These are phyloP conservation scores for Thozetella sp. DNA, from an alignment of 495 filamentous ascomycete genomes.

Conservation along the genomic window DNA sequence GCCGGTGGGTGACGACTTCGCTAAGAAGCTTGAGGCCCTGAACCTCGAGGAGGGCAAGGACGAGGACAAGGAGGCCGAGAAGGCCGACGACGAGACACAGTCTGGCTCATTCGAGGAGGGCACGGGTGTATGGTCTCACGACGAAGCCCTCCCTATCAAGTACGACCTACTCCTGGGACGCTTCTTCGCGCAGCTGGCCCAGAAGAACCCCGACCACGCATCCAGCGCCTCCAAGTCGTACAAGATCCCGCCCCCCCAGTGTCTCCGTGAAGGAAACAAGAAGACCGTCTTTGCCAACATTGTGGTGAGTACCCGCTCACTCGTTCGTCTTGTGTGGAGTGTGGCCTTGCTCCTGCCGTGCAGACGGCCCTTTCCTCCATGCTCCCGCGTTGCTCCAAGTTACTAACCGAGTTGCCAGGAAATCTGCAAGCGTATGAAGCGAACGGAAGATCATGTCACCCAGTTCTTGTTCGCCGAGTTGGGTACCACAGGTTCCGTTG, in stretches of 20 bases:
- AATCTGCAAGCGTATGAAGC: constrained; percentile 80
- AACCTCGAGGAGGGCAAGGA: constrained; percentile 83
- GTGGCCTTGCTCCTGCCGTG: not conserved
- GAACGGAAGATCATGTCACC: constrained; percentile 94
- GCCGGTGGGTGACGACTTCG: constrained; percentile 65
- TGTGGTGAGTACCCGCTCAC: constrained; percentile 6
- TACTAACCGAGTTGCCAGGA: constrained; percentile 12
- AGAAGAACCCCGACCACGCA: constrained; percentile 92
- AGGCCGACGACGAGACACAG: constrained; percentile 43
- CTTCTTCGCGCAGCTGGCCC: constrained; percentile 90
- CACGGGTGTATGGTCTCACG: constrained; percentile 91
- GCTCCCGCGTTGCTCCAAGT: not conserved
- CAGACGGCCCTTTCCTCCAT: too few relatives aligned
- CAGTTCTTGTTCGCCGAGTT: constrained; percentile 97
- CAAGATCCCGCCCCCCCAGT: constrained; percentile 99
- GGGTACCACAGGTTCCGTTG: constrained; percentile 92
- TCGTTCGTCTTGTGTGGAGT: not conserved
- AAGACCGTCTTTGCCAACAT: constrained; percentile 99
- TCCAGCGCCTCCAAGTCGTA: constrained; percentile 88
- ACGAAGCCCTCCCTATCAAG: constrained; percentile 71
- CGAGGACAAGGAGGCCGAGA: constrained; percentile 47
- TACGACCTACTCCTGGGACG: constrained; percentile 84
- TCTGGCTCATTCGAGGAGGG: constrained; percentile 83
- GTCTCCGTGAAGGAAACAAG: constrained; percentile 99
- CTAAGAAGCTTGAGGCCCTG: constrained; percentile 62